Conservation (phyloP, 495 filamentous ascomycete species). For the Lineolata rhizophorae region DNA sequence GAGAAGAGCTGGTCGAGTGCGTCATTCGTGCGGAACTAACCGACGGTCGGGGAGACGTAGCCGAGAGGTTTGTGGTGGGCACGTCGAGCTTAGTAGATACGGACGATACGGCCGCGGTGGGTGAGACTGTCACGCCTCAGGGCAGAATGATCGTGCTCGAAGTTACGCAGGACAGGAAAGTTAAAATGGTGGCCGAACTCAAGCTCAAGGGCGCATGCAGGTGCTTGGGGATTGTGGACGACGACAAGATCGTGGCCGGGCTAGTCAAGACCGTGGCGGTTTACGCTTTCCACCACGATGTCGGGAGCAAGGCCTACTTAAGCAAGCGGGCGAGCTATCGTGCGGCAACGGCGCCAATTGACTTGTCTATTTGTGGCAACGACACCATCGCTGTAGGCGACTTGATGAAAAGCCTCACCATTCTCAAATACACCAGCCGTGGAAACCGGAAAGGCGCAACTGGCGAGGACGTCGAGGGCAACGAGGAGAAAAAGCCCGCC, state of each 20-base stretch:
- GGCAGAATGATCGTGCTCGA: slow-evolving; percentile 75
- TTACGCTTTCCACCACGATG: slow-evolving; percentile 19
- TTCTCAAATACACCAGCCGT: slow-evolving; percentile 44
- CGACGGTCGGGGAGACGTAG: slow-evolving; percentile 32
- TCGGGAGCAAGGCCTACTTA: slow-evolving; percentile 20
- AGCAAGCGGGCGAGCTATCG: slow-evolving; percentile 51
- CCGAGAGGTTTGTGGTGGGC: slow-evolving; percentile 72
- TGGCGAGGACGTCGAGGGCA: slow-evolving; percentile 17
- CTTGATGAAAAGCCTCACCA: slow-evolving; percentile 76
- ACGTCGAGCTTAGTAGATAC: slow-evolving; percentile 55
- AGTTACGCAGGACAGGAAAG: slow-evolving; percentile 45
- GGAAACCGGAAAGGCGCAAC: too few species aligned
- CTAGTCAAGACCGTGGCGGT: slow-evolving; percentile 49
- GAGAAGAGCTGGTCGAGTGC: slow-evolving; percentile 64
- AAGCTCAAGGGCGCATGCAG: slow-evolving; percentile 56
- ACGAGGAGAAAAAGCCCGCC: too few species aligned
- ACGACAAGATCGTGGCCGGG: slow-evolving; percentile 62
- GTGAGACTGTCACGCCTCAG: too few species aligned
- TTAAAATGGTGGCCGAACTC: slow-evolving; percentile 42
- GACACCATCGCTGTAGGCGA: slow-evolving; percentile 69
- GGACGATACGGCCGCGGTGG: slow-evolving; percentile 30
- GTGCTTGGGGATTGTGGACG: slow-evolving; percentile 41
- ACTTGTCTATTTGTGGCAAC: slow-evolving; percentile 40
- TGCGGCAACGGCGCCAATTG: slow-evolving; percentile 66
- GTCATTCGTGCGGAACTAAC: slow-evolving; percentile 59